phyloP scores from a whole-genome alignment of 805 yeast species.

The Candida germanica region DNA sequence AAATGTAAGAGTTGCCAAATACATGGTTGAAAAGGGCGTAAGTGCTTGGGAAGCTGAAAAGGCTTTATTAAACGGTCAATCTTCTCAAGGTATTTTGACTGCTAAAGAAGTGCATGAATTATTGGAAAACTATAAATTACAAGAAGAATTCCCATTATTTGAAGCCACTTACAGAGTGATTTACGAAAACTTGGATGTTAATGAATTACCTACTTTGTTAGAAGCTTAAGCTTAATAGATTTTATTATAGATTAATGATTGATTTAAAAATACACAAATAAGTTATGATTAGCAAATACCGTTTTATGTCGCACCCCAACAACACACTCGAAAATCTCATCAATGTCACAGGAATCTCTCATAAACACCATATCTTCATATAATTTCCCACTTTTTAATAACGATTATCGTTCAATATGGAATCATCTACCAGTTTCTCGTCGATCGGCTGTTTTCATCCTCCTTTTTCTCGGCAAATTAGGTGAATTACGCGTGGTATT shows the following conservation, averaged over 20 bases:
- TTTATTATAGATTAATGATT: slow-evolving; percentile 1
- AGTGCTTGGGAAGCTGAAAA: slow-evolving; percentile 80
- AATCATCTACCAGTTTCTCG: slow-evolving; percentile 59
- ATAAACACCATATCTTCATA: slow-evolving; percentile 22
- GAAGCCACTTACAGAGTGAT: slow-evolving; percentile 80
- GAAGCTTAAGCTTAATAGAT: slow-evolving; percentile 21
- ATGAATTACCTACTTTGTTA: slow-evolving; percentile 68
- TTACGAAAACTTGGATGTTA: slow-evolving; percentile 70
- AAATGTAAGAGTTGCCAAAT: slow-evolving; percentile 86
- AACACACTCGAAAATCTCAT: no score
- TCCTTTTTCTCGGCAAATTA: slow-evolving; percentile 65
- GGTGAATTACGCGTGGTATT: slow-evolving; percentile 78
- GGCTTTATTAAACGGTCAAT: slow-evolving; percentile 87
- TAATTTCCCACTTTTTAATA: slow-evolving; percentile 30
- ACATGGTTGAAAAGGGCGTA: slow-evolving; percentile 77
- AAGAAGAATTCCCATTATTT: slow-evolving; percentile 77
- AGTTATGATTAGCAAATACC: no score
- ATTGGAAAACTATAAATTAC: slow-evolving; percentile 49
- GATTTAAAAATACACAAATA: no score
- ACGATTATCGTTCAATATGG: slow-evolving; percentile 49
- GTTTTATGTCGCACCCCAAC: no score
- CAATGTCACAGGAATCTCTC: slow-evolving; percentile 1
- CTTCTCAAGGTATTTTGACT: slow-evolving; percentile 94
- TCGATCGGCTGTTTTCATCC: slow-evolving; percentile 75
- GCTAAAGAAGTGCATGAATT: slow-evolving; percentile 88